These are phyloP conservation scores for Rhizoclosmatium globosum DNA, from an alignment of 192 early-diverging fungal species.

Conservation along the genomic window DNA sequence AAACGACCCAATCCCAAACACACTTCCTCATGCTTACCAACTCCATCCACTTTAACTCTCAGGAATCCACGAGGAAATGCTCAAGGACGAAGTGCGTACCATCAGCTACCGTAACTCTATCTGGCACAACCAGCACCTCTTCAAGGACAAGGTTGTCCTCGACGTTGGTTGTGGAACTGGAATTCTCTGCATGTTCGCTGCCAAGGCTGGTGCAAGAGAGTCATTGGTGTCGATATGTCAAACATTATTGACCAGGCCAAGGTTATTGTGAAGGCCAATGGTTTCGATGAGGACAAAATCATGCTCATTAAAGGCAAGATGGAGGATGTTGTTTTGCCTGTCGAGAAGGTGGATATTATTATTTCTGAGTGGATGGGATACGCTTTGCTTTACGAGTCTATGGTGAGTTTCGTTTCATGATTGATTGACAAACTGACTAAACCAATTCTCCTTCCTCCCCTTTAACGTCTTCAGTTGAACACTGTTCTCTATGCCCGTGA, in stretches of 20 bases:
- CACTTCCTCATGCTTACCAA: neutral
- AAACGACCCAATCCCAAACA: too few relatives aligned
- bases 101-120: conserved; percentile 92
- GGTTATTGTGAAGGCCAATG: conserved; percentile 94
- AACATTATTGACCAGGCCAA: conserved; percentile 97
- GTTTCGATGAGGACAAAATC: conserved; percentile 80
- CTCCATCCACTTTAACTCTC: neutral
- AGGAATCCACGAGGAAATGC: conserved; percentile 95
- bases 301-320: conserved; percentile 95
- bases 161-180: conserved; percentile 99
- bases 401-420: conserved; percentile 55
- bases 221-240: conserved; percentile 97
- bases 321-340: conserved; percentile 94
- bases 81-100: conserved; percentile 98
- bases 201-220: conserved; percentile 97
- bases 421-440: neutral
- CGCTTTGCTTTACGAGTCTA: conserved; percentile 96
- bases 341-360: conserved; percentile 97
- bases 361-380: conserved; percentile 99
- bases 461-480: conserved; percentile 68
- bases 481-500: conserved; percentile 98
- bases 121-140: conserved; percentile 94
- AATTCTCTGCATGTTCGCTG: conserved; percentile 99
- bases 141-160: conserved; percentile 96
- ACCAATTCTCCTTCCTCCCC: neutral